Percentiles rank a stretch among this genome's conserved stretches.
Evolutionary conservation across 2,329 filamentous ascomycete species (phyloP).

Genomic region (Calonectria naviculata): DNA sequence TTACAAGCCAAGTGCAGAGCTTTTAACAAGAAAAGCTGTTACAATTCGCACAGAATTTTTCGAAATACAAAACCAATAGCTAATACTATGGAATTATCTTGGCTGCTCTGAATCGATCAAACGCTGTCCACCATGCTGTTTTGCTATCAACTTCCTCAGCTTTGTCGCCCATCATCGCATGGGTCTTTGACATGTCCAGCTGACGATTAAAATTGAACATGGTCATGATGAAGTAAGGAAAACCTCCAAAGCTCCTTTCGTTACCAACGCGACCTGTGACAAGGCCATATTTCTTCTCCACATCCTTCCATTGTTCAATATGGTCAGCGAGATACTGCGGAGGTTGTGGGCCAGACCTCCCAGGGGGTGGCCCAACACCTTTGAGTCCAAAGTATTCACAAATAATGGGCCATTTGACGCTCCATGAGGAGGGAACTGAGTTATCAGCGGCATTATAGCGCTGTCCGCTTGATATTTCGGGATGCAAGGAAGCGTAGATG

Average conservation of each 20-base stretch:
- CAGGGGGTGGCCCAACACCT: conserved; percentile 46
- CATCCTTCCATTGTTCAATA: conserved; percentile 43
- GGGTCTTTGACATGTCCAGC: conserved; percentile 45
- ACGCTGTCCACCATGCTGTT: conserved; percentile 44
- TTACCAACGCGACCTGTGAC: conserved; percentile 45
- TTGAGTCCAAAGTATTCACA: conserved; percentile 58
- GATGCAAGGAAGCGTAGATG: conserved; percentile 53
- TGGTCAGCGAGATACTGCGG: conserved; percentile 45
- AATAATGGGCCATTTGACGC: conserved; percentile 56
- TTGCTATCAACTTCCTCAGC: conserved; percentile 43
- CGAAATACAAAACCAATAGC: too few relatives aligned
- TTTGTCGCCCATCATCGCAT: conserved; percentile 44
- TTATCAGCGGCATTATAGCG: conserved; percentile 56
- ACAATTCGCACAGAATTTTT: too few relatives aligned
- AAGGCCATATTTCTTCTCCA: conserved; percentile 47
- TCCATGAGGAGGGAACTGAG: conserved; percentile 50
- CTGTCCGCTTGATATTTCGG: conserved; percentile 49
- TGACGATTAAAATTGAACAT: conserved; percentile 49
- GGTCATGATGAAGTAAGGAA: conserved; percentile 47
- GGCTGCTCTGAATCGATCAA: conserved; percentile 46
- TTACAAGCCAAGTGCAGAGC: too few relatives aligned
- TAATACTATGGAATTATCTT: conserved; percentile 44
- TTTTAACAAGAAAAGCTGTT: too few relatives aligned
- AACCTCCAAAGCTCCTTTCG: conserved; percentile 41
- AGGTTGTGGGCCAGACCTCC: conserved; percentile 45